Conservation (phyloP, 257 asterid genomes). For the Plantago ovata region DNA sequence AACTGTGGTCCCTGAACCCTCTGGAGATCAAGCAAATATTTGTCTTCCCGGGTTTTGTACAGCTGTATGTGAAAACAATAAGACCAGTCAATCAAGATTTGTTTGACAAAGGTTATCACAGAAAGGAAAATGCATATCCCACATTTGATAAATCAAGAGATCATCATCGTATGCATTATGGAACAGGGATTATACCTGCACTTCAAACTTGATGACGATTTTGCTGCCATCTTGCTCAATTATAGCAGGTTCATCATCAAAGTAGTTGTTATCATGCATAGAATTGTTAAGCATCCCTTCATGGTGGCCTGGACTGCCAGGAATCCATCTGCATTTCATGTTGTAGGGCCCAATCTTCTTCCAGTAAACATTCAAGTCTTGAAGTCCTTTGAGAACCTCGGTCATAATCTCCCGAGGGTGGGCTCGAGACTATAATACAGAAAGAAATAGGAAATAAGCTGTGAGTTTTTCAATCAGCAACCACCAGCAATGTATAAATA, state of each 20-base stretch:
- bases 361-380: slow-evolving; percentile 72
- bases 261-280: slow-evolving; percentile 41
- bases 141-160: background rate
- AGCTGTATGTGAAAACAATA: slow-evolving; percentile 44
- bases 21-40: slow-evolving; percentile 89
- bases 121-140: background rate
- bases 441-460: slow-evolving; percentile 7
- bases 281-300: slow-evolving; percentile 40
- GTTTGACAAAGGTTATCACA: too few relatives aligned
- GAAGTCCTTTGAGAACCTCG: slow-evolving; percentile 71
- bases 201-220: slow-evolving; percentile 82
- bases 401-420: slow-evolving; percentile 81
- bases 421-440: slow-evolving; percentile 60
- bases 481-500: slow-evolving; percentile 3
- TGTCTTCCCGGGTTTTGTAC: slow-evolving; percentile 88
- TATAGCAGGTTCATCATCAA: slow-evolving; percentile 52
- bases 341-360: slow-evolving; percentile 71
- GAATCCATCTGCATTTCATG: slow-evolving; percentile 80
- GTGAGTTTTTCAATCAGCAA: slow-evolving; percentile 4
- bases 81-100: background rate
- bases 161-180: too few relatives aligned
- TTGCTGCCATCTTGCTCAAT: slow-evolving; percentile 49
- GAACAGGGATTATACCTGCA: slow-evolving; percentile 55
- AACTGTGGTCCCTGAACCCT: slow-evolving; percentile 88
- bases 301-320: slow-evolving; percentile 36